A percentile compares a stretch with the other conserved stretches of the same genome.
These are phyloP conservation scores for Alternaria viburni DNA, from an alignment of 2,329 filamentous ascomycete genomes.

Conservation along the genomic window DNA sequence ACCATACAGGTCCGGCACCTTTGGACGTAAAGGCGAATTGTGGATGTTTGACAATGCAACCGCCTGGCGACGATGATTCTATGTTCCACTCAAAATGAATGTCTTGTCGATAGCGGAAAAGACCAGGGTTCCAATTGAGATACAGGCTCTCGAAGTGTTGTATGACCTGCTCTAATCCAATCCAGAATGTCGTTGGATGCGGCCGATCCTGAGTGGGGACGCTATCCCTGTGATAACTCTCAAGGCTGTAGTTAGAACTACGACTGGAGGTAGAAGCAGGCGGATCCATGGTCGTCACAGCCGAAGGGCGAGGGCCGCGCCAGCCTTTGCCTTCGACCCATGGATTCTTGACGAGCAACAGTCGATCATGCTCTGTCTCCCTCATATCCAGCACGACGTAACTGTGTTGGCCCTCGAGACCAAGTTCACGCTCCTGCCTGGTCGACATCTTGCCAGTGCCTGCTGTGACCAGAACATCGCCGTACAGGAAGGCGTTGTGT, in stretches of 20 bases:
- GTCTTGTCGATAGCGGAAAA: slow-evolving; percentile 84
- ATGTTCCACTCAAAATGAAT: slow-evolving; percentile 87
- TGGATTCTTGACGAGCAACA: slow-evolving; percentile 90
- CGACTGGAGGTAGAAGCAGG: slow-evolving; percentile 26
- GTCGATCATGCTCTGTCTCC: slow-evolving; percentile 66
- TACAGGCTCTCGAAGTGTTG: slow-evolving; percentile 97
- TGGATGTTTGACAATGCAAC: slow-evolving; percentile 73
- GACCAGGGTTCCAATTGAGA: slow-evolving; percentile 91
- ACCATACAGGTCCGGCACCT: slow-evolving; percentile 72
- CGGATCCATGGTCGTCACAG: slow-evolving; percentile 21
- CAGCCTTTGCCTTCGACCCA: slow-evolving; percentile 85
- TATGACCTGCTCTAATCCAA: slow-evolving; percentile 82
- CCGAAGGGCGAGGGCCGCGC: slow-evolving; percentile 59
- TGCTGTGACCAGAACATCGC: slow-evolving; percentile 85
- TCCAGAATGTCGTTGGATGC: slow-evolving; percentile 87
- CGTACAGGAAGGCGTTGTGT: slow-evolving; percentile 73
- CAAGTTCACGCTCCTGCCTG: slow-evolving; percentile 78
- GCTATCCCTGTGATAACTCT: slow-evolving; percentile 35
- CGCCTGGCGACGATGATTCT: slow-evolving; percentile 64
- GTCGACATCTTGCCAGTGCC: slow-evolving; percentile 83
- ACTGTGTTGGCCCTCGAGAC: slow-evolving; percentile 88
- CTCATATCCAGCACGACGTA: slow-evolving; percentile 87
- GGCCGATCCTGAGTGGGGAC: slow-evolving; percentile 42
- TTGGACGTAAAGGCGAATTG: slow-evolving; percentile 64
- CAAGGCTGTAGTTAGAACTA: slow-evolving; percentile 22